phyloP scores from a whole-genome alignment of 495 filamentous ascomycete genomes.

The Penicillium fimorum region DNA sequence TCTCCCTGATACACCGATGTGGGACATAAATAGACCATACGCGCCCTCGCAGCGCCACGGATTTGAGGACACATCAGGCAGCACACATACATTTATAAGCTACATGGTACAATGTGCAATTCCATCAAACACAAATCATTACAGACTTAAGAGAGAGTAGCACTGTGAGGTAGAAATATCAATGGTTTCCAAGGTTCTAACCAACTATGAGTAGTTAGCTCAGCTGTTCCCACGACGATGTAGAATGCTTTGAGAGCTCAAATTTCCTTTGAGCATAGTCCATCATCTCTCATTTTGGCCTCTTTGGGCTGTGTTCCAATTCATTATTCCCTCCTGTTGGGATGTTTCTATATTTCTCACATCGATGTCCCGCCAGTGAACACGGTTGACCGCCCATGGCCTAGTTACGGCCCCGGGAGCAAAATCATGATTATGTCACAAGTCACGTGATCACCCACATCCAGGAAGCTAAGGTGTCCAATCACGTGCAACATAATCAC shows the following conservation, averaged over 20 bases:
- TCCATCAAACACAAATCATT: neutral
- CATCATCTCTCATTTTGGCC: neutral
- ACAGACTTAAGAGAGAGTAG: neutral
- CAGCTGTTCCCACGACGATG: neutral
- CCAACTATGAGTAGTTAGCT: neutral
- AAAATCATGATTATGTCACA: neutral
- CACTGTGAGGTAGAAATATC: neutral
- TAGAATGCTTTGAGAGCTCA: neutral
- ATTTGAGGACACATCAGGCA: neutral
- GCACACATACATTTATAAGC: neutral
- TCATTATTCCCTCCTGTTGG: neutral
- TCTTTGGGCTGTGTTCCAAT: neutral
- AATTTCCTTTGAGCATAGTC: neutral
- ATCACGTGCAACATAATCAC: slow-evolving; percentile 15
- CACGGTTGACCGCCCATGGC: too few species aligned
- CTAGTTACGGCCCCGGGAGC: too few species aligned
- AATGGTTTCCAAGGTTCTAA: neutral
- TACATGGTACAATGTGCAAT: neutral
- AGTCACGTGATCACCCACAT: neutral
- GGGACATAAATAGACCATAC: slow-evolving; percentile 26
- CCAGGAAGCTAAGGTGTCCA: neutral
- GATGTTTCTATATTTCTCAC: neutral
- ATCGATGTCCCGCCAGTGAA: too few species aligned
- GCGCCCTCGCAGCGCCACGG: slow-evolving; percentile 22
- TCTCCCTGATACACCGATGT: slow-evolving; percentile 18